These are phyloP conservation scores for Lathyrus oleraceus DNA, from an alignment of 306 rosid genomes.

Conservation along the genomic window DNA sequence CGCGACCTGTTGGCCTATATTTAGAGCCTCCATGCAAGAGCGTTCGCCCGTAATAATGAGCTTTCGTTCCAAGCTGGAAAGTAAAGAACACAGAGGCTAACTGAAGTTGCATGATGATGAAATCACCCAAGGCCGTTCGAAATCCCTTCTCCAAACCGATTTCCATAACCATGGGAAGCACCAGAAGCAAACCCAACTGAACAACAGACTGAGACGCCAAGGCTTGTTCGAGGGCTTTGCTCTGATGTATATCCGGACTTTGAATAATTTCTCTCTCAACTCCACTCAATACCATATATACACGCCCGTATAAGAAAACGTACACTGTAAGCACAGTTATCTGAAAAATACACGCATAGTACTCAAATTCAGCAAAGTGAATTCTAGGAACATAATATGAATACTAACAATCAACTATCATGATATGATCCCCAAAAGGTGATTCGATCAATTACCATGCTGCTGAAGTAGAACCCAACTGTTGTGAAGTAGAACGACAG, in stretches of 20 bases:
- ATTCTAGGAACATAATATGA: conserved; percentile 2
- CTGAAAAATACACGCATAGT: conserved; percentile 45
- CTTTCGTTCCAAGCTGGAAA: conserved; percentile 95
- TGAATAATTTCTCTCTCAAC: conserved; percentile 74
- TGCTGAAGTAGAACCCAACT: conserved; percentile 97
- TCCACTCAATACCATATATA: conserved; percentile 97
- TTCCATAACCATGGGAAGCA: conserved; percentile 98
- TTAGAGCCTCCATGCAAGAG: conserved; percentile 97
- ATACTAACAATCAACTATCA: conserved; percentile 19
- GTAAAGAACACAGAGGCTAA: conserved; percentile 96
- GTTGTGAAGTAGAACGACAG: conserved; percentile 97
- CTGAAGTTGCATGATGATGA: conserved; percentile 94
- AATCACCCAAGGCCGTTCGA: conserved; percentile 89
- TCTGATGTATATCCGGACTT: conserved; percentile 56
- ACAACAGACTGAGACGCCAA: conserved; percentile 85
- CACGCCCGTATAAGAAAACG: conserved; percentile 82
- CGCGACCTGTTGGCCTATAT: conserved; percentile 91
- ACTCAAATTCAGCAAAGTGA: conserved; percentile 9
- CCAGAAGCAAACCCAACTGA: conserved; percentile 83
- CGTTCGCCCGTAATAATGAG: conserved; percentile 91
- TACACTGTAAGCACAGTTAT: conserved; percentile 81
- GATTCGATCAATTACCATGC: conserved; percentile 63
- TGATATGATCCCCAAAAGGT: conserved; percentile 8
- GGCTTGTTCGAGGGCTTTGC: conserved; percentile 85
- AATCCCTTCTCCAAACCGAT: conserved; percentile 97